Evolutionary conservation across 1,139 yeast genomes (phyloP).

Genomic region (Taphrina communis): DNA sequence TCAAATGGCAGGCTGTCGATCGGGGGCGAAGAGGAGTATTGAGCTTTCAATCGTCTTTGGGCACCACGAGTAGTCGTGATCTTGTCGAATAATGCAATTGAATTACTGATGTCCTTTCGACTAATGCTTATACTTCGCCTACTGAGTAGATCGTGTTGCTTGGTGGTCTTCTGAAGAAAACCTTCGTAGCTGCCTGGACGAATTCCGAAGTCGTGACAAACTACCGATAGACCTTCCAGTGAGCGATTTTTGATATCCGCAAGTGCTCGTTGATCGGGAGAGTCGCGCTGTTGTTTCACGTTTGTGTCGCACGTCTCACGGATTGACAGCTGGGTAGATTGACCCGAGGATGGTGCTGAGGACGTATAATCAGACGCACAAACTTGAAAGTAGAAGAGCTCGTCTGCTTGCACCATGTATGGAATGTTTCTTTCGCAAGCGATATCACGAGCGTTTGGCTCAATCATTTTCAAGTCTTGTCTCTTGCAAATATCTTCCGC

Average conservation of each 20-base stretch:
- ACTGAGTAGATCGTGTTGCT: too few relatives aligned
- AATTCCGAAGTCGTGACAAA: too few relatives aligned
- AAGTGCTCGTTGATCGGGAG: too few relatives aligned
- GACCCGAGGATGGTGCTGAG: conserved; percentile 6
- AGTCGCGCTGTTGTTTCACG: too few relatives aligned
- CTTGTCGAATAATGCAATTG: background rate
- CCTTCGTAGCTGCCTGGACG: too few relatives aligned
- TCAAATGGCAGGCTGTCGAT: background rate
- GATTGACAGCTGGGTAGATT: background rate
- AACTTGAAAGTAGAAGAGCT: conserved; percentile 12
- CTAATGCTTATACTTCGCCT: background rate
- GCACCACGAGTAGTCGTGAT: background rate
- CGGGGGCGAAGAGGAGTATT: too few relatives aligned
- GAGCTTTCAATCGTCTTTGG: background rate
- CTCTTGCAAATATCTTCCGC: background rate
- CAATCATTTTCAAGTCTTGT: background rate
- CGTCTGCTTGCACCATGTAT: conserved; percentile 16
- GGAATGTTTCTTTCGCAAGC: conserved; percentile 1
- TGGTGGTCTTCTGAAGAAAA: too few relatives aligned
- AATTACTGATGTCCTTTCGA: background rate
- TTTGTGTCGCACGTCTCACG: background rate
- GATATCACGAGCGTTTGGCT: background rate
- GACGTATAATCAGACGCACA: background rate
- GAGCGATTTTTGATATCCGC: too few relatives aligned
- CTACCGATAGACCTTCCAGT: too few relatives aligned